phyloP scores from a whole-genome alignment of 768 basidiomycete genomes.

The Pholiota microspora region DNA sequence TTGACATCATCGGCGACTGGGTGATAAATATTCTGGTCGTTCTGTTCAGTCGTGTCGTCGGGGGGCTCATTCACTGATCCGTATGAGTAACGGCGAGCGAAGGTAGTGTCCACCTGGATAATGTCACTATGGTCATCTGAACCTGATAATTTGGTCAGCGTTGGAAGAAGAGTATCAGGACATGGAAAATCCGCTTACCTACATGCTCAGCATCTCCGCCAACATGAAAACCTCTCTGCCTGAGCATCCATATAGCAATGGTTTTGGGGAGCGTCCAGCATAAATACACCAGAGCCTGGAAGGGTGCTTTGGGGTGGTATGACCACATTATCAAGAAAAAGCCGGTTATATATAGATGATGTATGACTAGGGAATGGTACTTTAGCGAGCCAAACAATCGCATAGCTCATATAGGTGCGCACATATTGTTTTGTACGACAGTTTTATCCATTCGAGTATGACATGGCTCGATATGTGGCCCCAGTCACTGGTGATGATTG shows the following conservation, averaged over 20 bases:
- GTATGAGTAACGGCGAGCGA: conserved; percentile 2
- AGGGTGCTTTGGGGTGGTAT: conserved; percentile 5
- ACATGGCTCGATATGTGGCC: not conserved
- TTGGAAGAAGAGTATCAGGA: not conserved
- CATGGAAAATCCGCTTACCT: not conserved
- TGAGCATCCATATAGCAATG: not conserved
- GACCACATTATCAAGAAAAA: conserved; percentile 8
- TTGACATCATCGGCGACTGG: not conserved
- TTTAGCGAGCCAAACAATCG: not conserved
- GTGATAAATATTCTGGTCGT: not conserved
- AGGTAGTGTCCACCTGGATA: not conserved
- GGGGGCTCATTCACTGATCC: not conserved
- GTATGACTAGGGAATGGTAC: not conserved
- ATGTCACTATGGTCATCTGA: not conserved
- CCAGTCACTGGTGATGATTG: not conserved
- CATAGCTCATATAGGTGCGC: not conserved
- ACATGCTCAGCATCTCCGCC: not conserved
- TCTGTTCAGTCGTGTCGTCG: no score
- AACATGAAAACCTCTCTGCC: not conserved
- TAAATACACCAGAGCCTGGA: conserved; percentile 1
- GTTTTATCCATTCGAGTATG: not conserved
- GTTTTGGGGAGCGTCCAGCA: not conserved
- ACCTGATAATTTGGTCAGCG: not conserved
- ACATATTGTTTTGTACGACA: conserved; percentile 1
- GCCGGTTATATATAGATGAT: conserved; percentile 2